Conservation (phyloP, 441 rosid species). For the Daphne laureola region DNA sequence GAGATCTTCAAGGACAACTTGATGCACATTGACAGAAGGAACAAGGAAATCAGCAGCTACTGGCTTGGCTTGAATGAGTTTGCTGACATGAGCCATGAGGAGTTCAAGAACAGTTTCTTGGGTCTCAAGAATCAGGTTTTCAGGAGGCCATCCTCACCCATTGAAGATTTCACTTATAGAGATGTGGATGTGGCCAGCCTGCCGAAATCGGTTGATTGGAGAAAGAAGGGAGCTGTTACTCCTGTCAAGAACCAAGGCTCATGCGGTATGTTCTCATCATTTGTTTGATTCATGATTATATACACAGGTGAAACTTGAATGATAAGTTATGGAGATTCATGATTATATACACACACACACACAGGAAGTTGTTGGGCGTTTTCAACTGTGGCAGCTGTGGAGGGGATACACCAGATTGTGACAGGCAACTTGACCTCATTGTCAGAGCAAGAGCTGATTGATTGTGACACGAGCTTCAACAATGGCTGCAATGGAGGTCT, state of each 20-base stretch:
- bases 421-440: slow-evolving; percentile 49
- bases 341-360: background rate
- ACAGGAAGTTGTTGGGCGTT: slow-evolving; percentile 73
- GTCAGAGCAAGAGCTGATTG: slow-evolving; percentile 63
- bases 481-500: slow-evolving; percentile 64
- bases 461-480: slow-evolving; percentile 51
- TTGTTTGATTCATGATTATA: background rate
- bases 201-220: slow-evolving; percentile 88
- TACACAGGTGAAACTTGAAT: background rate
- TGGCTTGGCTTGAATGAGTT: slow-evolving; percentile 88
- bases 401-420: slow-evolving; percentile 57
- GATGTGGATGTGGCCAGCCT: slow-evolving; percentile 43
- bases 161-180: slow-evolving; percentile 35
- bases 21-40: slow-evolving; percentile 75
- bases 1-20: slow-evolving; percentile 80
- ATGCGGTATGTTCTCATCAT: slow-evolving; percentile 40
- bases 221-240: slow-evolving; percentile 85
- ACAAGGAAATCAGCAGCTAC: slow-evolving; percentile 53
- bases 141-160: slow-evolving; percentile 22
- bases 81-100: slow-evolving; percentile 74
- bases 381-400: slow-evolving; percentile 66
- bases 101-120: slow-evolving; percentile 59
- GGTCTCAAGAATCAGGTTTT: slow-evolving; percentile 44
- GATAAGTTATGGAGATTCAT: background rate
- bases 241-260: slow-evolving; percentile 88